Evolutionary conservation across 106 monocot species (phyloP).

Genomic region (Alisma plantagoaquatica): DNA sequence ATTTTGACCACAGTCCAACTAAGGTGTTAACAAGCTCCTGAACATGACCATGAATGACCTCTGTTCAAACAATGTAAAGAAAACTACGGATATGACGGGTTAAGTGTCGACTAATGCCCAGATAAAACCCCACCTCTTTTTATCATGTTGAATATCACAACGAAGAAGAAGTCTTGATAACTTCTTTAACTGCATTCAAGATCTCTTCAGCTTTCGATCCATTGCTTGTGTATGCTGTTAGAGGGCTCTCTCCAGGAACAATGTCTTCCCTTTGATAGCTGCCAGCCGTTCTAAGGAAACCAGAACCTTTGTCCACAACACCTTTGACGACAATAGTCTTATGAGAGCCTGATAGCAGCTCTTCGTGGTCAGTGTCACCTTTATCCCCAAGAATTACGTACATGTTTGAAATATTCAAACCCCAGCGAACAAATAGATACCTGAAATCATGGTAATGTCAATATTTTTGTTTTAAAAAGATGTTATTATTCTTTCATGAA

Average conservation of each 20-base stretch:
- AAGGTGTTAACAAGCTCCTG: too few relatives aligned
- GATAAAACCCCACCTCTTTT: too few relatives aligned
- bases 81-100: too few relatives aligned
- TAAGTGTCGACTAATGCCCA: too few relatives aligned
- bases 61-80: too few relatives aligned
- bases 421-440: slow-evolving; percentile 89
- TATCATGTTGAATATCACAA: too few relatives aligned
- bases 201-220: slow-evolving; percentile 53
- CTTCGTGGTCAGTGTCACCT: slow-evolving; percentile 88
- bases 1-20: too few relatives aligned
- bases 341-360: slow-evolving; percentile 79
- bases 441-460: slow-evolving; percentile 16
- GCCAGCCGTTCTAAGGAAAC: slow-evolving; percentile 51
- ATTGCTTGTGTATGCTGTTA: slow-evolving; percentile 31
- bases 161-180: slow-evolving; percentile 33
- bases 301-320: slow-evolving; percentile 63
- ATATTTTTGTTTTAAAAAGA: too few relatives aligned
- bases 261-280: slow-evolving; percentile 86
- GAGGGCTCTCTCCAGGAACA: slow-evolving; percentile 66
- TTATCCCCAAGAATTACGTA: slow-evolving; percentile 77
- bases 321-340: slow-evolving; percentile 80
- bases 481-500: too few relatives aligned
- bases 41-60: too few relatives aligned
- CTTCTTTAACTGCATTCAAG: slow-evolving; percentile 58
- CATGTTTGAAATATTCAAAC: slow-evolving; percentile 68